Base-by-base conservation (phyloP, 139 green algal species). In the Chlorella sorokiniana region DNA sequence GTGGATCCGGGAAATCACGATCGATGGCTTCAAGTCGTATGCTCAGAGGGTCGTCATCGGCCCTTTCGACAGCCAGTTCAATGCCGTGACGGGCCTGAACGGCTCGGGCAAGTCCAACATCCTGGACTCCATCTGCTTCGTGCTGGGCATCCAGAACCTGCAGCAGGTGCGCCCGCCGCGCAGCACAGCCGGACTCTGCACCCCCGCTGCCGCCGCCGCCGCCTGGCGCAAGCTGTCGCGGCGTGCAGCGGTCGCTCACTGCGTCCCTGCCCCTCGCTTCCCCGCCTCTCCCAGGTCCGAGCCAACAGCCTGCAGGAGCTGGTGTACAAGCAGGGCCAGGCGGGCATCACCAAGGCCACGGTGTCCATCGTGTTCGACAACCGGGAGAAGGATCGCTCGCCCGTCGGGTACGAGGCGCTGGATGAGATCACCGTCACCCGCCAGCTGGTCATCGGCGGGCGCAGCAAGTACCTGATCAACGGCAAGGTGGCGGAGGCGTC, bases 11-110 rank as follows among this genome's bases (percentile, higher is more conserved):
- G 94, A 99, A 45, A 88, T 99, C n/a, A 93, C 65, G 20, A 94
- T 99, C 37, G 97, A 99, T 38, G 97, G 97, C 51, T 99, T 99
- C 91, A 99, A 99, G 88, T 98, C 95, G 1, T 99, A 99, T 75
- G 96, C 96, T 3, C 87, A 96, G 82, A 87, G 94, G 0, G 95
- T 98, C 4, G 90, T 87, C 1, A 90, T 99, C 0, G 81, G 86
- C 7, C 86, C 91, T 48, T 98, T 99, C 81, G 96, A 99, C 87
- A 85, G 82, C 4, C 88, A 92, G 45, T 99, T 99, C 91, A 99
- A 99, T 82, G 97, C 97, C 75, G 99, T 99, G 87, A 99, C 97
- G 6, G 97, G 85, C 23, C 87, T 99, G 9, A 99, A 99, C 83
- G 97, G 97, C 59, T 96, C 88, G 29, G 97, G 97, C 31, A 99